A percentile compares a stretch with the other conserved stretches of the same genome.
Conservation (phyloP, 441 rosid genomes). For the Kokia cookei region DNA sequence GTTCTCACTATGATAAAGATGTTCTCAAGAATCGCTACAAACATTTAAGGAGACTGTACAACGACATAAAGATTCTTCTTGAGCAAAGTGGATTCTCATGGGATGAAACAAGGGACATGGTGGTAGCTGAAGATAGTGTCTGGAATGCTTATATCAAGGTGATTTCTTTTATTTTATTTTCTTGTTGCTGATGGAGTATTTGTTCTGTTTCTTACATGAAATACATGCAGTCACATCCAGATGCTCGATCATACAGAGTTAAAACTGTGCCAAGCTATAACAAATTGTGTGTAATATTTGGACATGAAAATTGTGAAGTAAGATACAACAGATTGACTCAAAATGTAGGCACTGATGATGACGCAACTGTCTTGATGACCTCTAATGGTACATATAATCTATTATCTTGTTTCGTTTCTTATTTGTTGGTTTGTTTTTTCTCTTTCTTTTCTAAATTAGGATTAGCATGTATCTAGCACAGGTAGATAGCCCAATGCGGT, state of each 20-base stretch:
- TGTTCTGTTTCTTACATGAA: slow-evolving; percentile 17
- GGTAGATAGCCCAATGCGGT: not conserved
- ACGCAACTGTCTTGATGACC: slow-evolving; percentile 31
- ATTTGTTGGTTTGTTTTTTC: not conserved
- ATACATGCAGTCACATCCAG: slow-evolving; percentile 69
- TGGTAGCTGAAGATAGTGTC: slow-evolving; percentile 64
- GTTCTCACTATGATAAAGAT: slow-evolving; percentile 61
- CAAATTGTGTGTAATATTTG: slow-evolving; percentile 67
- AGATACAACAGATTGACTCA: slow-evolving; percentile 71
- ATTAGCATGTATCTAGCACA: not conserved
- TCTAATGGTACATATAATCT: slow-evolving; percentile 35
- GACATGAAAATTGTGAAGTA: slow-evolving; percentile 53
- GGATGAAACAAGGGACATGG: slow-evolving; percentile 75
- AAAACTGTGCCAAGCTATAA: slow-evolving; percentile 76
- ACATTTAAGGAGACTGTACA: slow-evolving; percentile 75
- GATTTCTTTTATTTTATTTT: slow-evolving; percentile 9
- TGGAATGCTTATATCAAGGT: slow-evolving; percentile 81
- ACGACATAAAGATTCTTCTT: slow-evolving; percentile 63
- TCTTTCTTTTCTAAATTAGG: not conserved
- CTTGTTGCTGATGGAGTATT: slow-evolving; percentile 1
- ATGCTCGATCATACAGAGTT: slow-evolving; percentile 80
- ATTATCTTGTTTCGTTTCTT: not conserved
- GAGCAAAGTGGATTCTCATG: slow-evolving; percentile 70
- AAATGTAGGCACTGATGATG: slow-evolving; percentile 30
- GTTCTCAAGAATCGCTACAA: slow-evolving; percentile 82